These are phyloP conservation scores for Ceratobasidium sp. DNA, from an alignment of 1,284 basidiomycete genomes.

Conservation along the genomic window DNA sequence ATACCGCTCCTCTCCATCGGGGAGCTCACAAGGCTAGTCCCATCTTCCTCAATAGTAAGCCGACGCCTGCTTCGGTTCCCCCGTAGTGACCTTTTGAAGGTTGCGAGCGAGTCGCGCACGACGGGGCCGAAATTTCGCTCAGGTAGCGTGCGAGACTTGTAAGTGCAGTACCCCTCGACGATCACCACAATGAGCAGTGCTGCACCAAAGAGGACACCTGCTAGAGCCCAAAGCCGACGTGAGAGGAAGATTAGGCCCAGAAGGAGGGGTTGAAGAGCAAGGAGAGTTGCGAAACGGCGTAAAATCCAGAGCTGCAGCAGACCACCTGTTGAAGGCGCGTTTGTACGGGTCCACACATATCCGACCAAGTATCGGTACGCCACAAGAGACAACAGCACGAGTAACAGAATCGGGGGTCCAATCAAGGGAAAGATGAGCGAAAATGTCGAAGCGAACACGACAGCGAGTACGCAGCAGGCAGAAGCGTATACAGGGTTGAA, in stretches of 20 bases:
- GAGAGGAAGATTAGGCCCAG: slow-evolving; percentile 79
- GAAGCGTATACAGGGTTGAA: slow-evolving; percentile 77
- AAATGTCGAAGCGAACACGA: slow-evolving; percentile 79
- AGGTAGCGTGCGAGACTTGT: slow-evolving; percentile 66
- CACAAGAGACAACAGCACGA: slow-evolving; percentile 76
- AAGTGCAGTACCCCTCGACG: slow-evolving; percentile 69
- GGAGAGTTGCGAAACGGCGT: slow-evolving; percentile 73
- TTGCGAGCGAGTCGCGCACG: slow-evolving; percentile 69
- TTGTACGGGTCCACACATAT: slow-evolving; percentile 78
- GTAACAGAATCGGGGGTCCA: slow-evolving; percentile 74
- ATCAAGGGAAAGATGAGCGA: slow-evolving; percentile 82
- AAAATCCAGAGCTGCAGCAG: slow-evolving; percentile 80
- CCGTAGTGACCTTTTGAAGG: slow-evolving; percentile 58
- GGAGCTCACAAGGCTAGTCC: slow-evolving; percentile 67
- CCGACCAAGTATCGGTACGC: slow-evolving; percentile 81
- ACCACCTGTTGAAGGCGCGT: slow-evolving; percentile 76
- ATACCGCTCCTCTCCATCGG: slow-evolving; percentile 59
- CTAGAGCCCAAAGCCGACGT: slow-evolving; percentile 76
- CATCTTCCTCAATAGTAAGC: slow-evolving; percentile 58
- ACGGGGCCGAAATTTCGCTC: slow-evolving; percentile 66
- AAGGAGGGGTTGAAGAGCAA: slow-evolving; percentile 78
- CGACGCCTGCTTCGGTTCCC: slow-evolving; percentile 49
- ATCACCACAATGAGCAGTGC: slow-evolving; percentile 68
- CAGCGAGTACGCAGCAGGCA: slow-evolving; percentile 73
- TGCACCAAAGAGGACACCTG: slow-evolving; percentile 70